These are phyloP conservation scores for Arthrobotrys megalospora DNA, from an alignment of 2,329 filamentous ascomycete species.

Conservation along the genomic window DNA sequence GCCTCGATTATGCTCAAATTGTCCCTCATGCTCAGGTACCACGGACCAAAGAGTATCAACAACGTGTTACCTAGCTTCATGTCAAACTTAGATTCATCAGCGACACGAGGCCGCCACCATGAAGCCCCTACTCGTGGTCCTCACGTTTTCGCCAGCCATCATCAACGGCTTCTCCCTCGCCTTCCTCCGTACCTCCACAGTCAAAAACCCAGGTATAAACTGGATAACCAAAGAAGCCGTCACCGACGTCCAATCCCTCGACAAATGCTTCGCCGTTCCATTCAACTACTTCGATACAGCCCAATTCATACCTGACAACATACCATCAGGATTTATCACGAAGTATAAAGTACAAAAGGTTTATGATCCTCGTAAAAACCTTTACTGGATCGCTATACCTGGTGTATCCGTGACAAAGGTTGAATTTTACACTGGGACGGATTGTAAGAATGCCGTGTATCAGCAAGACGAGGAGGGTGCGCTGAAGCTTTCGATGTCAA, in stretches of 20 bases:
- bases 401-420: conserved; percentile 29
- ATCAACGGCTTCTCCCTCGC: conserved; percentile 31
- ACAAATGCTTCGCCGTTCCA: conserved; percentile 32
- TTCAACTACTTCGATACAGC: conserved; percentile 49
- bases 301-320: conserved; percentile 46
- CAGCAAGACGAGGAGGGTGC: conserved; percentile 30
- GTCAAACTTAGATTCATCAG: background rate
- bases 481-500: conserved; percentile 27
- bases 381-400: conserved; percentile 33
- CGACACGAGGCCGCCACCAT: background rate
- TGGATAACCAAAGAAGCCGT: conserved; percentile 31
- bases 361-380: conserved; percentile 30
- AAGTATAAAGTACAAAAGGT: conserved; percentile 29
- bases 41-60: background rate
- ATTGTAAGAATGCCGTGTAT: conserved; percentile 46
- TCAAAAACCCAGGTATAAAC: conserved; percentile 32
- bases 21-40: conserved; percentile 3
- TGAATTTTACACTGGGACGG: conserved; percentile 50
- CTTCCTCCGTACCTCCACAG: conserved; percentile 36
- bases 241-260: conserved; percentile 19
- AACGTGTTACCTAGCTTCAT: conserved; percentile 8
- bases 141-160: conserved; percentile 1
- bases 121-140: background rate
- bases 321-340: background rate
- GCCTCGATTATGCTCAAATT: conserved; percentile 37